Evolutionary conservation across 2,329 filamentous ascomycete genomes (phyloP), one percentile per base, ranked within the genome.

Genomic region (Colletotrichum eleusines): DNA sequence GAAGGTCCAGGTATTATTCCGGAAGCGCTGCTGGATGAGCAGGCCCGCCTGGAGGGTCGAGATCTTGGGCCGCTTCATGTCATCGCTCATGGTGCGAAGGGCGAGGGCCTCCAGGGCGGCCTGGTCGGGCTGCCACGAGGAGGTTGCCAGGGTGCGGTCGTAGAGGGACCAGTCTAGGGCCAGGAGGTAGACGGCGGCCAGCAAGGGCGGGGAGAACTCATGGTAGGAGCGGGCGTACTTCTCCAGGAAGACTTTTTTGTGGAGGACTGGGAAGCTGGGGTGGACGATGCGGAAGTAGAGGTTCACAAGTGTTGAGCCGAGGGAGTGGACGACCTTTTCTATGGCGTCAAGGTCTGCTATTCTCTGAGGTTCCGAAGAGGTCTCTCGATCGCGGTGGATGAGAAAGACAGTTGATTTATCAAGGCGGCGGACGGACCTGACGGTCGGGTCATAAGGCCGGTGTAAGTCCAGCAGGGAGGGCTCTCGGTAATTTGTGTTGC

Each of bases 281-380:
- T 90, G 88, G 11, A 90, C 84, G 48, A 89, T 86, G 33, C 87
- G 82, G 76, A 92, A 92, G 81, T 92, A 93, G 26, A 92, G 83
- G 73, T 90, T 88, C 73, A 93, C 85, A 55, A 93, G 80, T 11
- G 86, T 86, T 59, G 85, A 85, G 23, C 91, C 91, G 73, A 92
- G 86, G 5, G 90, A 88, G 31, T 86, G 85, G 5, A 93, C 88
- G 48, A 89, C 83, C 35, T 85, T 84, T 77, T 92, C 90, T 66
- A 92, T 86, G 38, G 86, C 85, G 74, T 85, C 83, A 18, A 81
- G 74, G 42, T 82, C 80, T 11, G 79, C 77, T 23, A 81, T 78
- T 2, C 80, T 77, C 70, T 87, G 84, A 40, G 82, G 80, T 35
- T 81, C 80, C 0, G 79, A 81, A 0, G 80, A 76, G 1, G 78